Evolutionary conservation across 2,329 filamentous ascomycete genomes (phyloP).

Genomic region (Samsoniella hepiali): DNA sequence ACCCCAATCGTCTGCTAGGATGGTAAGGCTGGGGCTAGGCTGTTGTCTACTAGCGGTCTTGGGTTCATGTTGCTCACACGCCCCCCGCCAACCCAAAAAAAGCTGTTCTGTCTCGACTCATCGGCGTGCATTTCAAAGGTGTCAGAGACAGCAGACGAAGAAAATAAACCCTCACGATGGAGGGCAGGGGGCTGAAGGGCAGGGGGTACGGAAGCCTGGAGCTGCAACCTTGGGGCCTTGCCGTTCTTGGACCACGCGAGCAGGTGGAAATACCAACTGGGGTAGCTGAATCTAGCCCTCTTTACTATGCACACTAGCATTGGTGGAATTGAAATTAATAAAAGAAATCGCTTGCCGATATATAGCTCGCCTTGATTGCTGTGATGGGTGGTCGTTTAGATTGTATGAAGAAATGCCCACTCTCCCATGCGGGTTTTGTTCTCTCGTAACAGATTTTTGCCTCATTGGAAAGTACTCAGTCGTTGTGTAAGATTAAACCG

Average conservation of each 20-base stretch:
- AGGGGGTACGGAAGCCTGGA: not conserved
- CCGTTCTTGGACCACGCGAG: not conserved
- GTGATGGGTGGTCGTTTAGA: too few relatives aligned
- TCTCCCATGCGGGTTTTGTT: too few relatives aligned
- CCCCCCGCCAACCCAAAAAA: not conserved
- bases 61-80: not conserved
- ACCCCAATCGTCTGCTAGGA: not conserved
- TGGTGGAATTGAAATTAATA: too few relatives aligned
- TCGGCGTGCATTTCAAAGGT: not conserved
- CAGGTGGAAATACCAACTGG: not conserved
- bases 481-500: not conserved
- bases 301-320: too few relatives aligned
- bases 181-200: not conserved
- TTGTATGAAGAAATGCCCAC: too few relatives aligned
- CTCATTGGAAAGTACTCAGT: too few relatives aligned
- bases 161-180: not conserved
- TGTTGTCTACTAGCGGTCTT: not conserved
- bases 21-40: constrained; percentile 1
- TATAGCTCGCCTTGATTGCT: too few relatives aligned
- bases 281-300: not conserved
- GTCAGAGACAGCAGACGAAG: not conserved
- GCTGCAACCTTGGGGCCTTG: not conserved
- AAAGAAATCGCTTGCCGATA: not conserved
- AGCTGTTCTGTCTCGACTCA: not conserved
- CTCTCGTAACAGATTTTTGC: too few relatives aligned